A percentile compares a stretch with the other conserved stretches of the same genome.
These are phyloP conservation scores for Cicer judaicum DNA, from an alignment of 306 rosid genomes.

Conservation along the genomic window DNA sequence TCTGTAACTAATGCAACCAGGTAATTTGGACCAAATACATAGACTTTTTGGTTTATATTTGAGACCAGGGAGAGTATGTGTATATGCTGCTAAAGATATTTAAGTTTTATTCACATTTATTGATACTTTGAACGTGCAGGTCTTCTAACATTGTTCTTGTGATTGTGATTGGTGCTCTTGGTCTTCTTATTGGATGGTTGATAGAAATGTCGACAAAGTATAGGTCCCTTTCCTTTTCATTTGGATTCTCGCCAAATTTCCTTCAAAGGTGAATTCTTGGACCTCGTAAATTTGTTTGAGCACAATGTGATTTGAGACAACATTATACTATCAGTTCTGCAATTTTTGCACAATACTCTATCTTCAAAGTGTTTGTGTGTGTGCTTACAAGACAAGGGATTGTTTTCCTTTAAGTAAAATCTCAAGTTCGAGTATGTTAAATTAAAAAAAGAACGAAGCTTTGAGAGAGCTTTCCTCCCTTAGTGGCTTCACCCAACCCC, in stretches of 20 bases:
- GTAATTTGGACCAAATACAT: constrained; percentile 42
- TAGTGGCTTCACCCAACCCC: no score
- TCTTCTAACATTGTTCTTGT: constrained; percentile 44
- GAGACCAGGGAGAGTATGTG: neutral
- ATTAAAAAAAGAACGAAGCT: neutral
- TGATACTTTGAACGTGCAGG: constrained; percentile 35
- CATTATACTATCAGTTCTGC: neutral
- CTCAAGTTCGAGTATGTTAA: neutral
- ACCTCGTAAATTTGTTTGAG: constrained; percentile 30
- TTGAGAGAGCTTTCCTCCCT: neutral
- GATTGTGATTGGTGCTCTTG: constrained; percentile 51
- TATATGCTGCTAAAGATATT: neutral
- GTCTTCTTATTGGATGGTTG: constrained; percentile 62
- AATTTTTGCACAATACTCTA: neutral
- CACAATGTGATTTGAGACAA: constrained; percentile 1
- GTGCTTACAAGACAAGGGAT: neutral
- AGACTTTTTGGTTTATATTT: no score
- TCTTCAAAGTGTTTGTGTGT: neutral
- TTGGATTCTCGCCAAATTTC: constrained; percentile 43
- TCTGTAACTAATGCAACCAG: constrained; percentile 86
- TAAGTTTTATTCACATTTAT: constrained; percentile 30
- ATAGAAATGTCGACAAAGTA: constrained; percentile 53
- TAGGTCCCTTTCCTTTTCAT: constrained; percentile 53
- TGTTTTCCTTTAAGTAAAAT: neutral
- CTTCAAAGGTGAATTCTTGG: constrained; percentile 42